Base-by-base conservation (phyloP, 495 filamentous ascomycete genomes). In the Neurospora sp. region DNA sequence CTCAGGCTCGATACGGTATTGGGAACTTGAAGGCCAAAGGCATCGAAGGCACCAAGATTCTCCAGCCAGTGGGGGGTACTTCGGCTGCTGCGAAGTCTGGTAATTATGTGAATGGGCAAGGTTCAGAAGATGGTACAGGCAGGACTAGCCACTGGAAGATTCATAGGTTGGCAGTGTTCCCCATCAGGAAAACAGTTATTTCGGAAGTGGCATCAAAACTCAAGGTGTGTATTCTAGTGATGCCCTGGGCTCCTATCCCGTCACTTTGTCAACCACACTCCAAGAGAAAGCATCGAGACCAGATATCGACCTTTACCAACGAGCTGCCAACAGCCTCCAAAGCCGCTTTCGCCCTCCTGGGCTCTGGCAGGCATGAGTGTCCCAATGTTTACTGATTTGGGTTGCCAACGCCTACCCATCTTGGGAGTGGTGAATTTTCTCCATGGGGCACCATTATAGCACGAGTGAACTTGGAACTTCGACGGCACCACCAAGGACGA, bases 61-160 rank as follows among this genome's bases (percentile, higher is more conserved):
- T 94, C 68, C 93, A 94, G 91, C 87, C 94, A 12, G 91, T 94
- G 74, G 94, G 92, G 92, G 89, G 92, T 75, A 89, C 89, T 41
- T 85, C 89, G 40, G 82, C 85, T 31, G 73, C 81, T 16, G 79
- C 76, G 9, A 79, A 79, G 61, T 77, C 80, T 18, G 41, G 40
- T 27, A 39, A 42, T 68, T 8, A 40, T 44, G 44, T 48, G n/a
- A 5, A 48, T 48, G 44, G 44, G 18, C n/a, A 48, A 20, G 18
- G 10, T 48, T 48, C 9, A 48, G 44, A 48, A 48, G 44, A 48
- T 5, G n/a, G n/a, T 48, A 20, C 44, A 44, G 71, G 45, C 16
- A 44, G 48, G 10, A 68, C n/a, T 41, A 68, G 53, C n/a, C 84
- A 88, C 44, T 95, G 93, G 92, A 87, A 90, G 48, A 89, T 96